Conservation (phyloP, 345 rosid species). For the Capsella bursapastoris region DNA sequence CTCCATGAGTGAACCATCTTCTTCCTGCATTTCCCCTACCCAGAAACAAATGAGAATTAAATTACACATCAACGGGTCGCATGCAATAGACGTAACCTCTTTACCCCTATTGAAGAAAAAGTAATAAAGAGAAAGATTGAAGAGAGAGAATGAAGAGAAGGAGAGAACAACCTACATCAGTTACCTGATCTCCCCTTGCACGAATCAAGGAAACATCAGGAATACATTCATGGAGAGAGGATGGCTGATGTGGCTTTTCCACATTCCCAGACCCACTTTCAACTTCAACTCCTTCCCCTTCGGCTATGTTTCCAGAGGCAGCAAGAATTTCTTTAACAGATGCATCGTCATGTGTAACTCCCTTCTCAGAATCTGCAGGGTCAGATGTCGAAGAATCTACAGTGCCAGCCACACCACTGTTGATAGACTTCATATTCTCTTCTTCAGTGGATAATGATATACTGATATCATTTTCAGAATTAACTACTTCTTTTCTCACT, state of each 20-base stretch:
- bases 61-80: conserved; percentile 53
- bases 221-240: conserved; percentile 46
- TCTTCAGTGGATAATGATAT: conserved; percentile 42
- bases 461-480: conserved; percentile 41
- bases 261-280: conserved; percentile 39
- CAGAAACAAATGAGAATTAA: conserved; percentile 78
- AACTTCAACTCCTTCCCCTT: conserved; percentile 41
- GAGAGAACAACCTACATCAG: conserved; percentile 80
- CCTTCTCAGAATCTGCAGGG: conserved; percentile 46
- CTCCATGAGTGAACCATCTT: conserved; percentile 56
- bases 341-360: conserved; percentile 41
- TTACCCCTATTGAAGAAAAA: conserved; percentile 24
- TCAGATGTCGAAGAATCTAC: conserved; percentile 34
- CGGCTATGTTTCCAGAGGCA: conserved; percentile 33
- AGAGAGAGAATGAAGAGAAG: conserved; percentile 45
- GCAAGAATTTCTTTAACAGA: conserved; percentile 24
- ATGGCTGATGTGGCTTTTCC: conserved; percentile 45
- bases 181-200: conserved; percentile 73
- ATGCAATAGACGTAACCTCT: conserved; percentile 32
- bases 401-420: conserved; percentile 28
- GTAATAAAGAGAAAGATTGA: conserved; percentile 15
- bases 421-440: conserved; percentile 40
- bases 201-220: conserved; percentile 53
- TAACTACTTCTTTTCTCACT: conserved; percentile 25
- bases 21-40: conserved; percentile 97